Percentiles rank a stretch among this genome's conserved stretches.
Evolutionary conservation across 2,329 filamentous ascomycete genomes (phyloP).

Genomic region (Aspergillus latus): DNA sequence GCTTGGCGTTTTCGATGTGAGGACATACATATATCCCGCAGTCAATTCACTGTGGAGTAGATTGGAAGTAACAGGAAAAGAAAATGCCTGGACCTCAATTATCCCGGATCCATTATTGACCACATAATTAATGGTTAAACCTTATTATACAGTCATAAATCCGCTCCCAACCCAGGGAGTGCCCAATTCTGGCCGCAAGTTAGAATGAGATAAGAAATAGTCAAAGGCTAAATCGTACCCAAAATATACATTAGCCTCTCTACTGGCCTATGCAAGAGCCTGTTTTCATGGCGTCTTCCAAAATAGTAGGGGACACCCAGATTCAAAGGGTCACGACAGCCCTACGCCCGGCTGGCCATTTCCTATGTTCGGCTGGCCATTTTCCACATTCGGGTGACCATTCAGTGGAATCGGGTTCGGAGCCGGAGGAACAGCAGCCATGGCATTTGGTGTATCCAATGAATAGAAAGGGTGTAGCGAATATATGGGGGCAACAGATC

Average conservation of each 20-base stretch:
- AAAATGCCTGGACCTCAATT: background rate
- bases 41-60: background rate
- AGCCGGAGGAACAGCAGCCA: conserved; percentile 31
- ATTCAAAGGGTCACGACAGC: background rate
- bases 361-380: too few relatives aligned
- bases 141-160: conserved; percentile 18
- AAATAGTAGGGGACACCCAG: background rate
- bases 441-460: conserved; percentile 26
- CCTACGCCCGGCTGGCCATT: background rate
- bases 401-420: conserved; percentile 29
- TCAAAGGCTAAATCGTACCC: background rate
- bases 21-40: background rate
- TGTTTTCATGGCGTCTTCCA: background rate
- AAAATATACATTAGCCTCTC: background rate
- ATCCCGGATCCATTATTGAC: background rate
- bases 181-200: background rate
- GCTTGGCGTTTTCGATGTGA: too few relatives aligned
- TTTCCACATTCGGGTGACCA: conserved; percentile 6
- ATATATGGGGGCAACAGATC: conserved; percentile 75
- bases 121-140: conserved; percentile 1
- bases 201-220: background rate
- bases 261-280: background rate
- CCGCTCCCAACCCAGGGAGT: background rate
- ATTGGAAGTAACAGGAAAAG: background rate
- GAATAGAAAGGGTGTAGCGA: conserved; percentile 70